Base-by-base conservation (phyloP, 108 stramenopile genomes). In the Ochromonas danica region DNA sequence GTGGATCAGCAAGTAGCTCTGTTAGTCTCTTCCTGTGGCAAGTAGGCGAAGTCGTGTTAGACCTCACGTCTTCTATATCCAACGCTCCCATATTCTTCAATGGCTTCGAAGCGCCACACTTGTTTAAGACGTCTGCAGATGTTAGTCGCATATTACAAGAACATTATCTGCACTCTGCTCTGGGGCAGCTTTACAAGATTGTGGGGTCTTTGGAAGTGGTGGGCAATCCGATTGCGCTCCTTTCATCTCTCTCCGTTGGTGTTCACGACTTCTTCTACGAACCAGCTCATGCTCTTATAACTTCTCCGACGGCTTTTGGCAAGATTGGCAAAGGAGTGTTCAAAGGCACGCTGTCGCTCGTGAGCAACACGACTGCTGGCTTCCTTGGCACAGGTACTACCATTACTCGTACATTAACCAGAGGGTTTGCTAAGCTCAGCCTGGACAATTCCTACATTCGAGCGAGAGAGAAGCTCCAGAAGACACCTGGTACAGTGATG, bases 171-270 rank as follows among this genome's bases (percentile, higher is more conserved):
- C 89, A 90, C 61, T 91, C 91, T 42, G 79, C 83, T 2, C 79
- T 97, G 81, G 87, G 87, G 71, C 96, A 97, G 84, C 87, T 97
- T 43, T 95, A 96, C 83, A 95, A 94, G 78, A 93, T 97, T 61
- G 87, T 96, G 14, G 96, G 95, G 3, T 93, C 93, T 14, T 78
- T 95, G 31, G 96, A 97, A 80, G 91, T 97, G 80, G 89, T 97
- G 71, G 95, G 96, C 0, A 95, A 96, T 70, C 96, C 96, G 0
- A 89, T 92, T 1, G 93, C 92, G 74, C 81, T 94, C 1, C 78
- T 95, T 60, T 95, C 85, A 40, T 91, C 90, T 2, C 87, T 97
- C 61, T 83, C 90, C 27, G 90, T 92, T 65, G 96, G 96, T 10
- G 91, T 96, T 30, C 86, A 90, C 38, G 96, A 97, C 79, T 94